Evolutionary conservation across 2,329 filamentous ascomycete species (phyloP), one percentile per base, ranked within the genome.

Genomic region (Colletotrichum musae): DNA sequence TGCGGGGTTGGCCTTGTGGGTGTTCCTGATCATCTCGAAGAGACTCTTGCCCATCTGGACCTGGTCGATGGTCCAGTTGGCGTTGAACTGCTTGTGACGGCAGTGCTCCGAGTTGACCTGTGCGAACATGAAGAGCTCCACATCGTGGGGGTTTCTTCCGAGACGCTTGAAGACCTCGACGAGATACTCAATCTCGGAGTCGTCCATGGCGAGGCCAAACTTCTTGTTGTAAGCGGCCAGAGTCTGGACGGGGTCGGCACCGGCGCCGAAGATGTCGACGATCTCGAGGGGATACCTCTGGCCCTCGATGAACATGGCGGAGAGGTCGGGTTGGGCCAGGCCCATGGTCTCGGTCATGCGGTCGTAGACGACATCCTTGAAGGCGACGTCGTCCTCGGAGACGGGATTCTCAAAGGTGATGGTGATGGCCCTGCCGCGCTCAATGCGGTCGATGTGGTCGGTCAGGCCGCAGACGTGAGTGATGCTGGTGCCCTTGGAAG

Each of bases 91-190:
- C 85, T 98, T 97, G 79, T 88, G 87, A 26, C 86, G 85, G 73
- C 87, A 97, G 81, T 98, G 95, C 86, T 99, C 96, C 3, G 95
- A 98, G 85, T 98, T 98, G 79, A 99, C 95, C 82, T 99, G 96
- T 16, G 95, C 95, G 80, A 98, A 99, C 96, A 98, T 98, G 86
- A 98, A 98, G 24, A 98, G 87, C 83, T 99, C 96, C 52, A 98
- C 93, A 79, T 98, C 96, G 70, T 94, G 92, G 1, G 94, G 94
- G 57, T 88, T 84, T 45, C 91, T 84, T 71, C 89, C 88, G 18
- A 79, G 77, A 54, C 74, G 74, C 60, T 74, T 75, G 69, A 79
- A 79, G 41, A 77, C 75, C 73, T 94, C 91, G n/a, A 97, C 93
- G 47, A 99, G 87, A 77, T 99, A 98, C 69, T 97, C 91, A 79